Percentiles rank a stretch among this genome's conserved stretches.
These are phyloP conservation scores for Kuraishia capsulata DNA, from an alignment of 805 yeast species.

Conservation along the genomic window DNA sequence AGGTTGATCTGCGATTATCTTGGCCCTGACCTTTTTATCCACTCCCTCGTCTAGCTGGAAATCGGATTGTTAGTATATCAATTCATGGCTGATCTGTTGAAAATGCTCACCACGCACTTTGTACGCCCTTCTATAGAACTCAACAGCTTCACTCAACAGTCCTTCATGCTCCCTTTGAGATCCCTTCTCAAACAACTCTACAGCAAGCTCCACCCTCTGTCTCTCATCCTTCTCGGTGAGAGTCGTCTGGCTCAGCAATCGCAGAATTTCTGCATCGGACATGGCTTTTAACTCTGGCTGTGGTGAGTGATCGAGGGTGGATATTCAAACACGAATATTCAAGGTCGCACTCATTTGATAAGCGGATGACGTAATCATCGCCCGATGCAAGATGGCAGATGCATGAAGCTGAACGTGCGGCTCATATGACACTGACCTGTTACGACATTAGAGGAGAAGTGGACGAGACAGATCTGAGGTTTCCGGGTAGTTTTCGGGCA, in stretches of 20 bases:
- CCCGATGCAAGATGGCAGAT: no score
- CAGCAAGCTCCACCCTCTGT: not conserved
- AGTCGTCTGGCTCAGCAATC: not conserved
- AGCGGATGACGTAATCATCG: no score
- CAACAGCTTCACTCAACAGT: slow-evolving; percentile 73
- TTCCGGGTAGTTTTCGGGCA: no score
- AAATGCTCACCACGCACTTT: slow-evolving; percentile 32
- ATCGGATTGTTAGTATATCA: not conserved
- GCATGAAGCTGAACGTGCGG: no score
- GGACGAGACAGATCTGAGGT: no score
- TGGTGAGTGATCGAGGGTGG: not conserved
- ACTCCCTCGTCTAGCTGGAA: slow-evolving; percentile 35
- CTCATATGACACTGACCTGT: not conserved
- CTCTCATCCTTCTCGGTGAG: not conserved
- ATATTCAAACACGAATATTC: no score
- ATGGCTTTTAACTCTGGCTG: not conserved
- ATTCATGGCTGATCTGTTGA: no score
- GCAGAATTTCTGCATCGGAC: not conserved
- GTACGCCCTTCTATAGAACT: slow-evolving; percentile 62
- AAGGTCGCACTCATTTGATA: no score
- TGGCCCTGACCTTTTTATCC: slow-evolving; percentile 58
- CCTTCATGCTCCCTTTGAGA: slow-evolving; percentile 67
- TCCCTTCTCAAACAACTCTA: slow-evolving; percentile 49
- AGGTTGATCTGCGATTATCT: slow-evolving; percentile 23
- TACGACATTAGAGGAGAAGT: no score